Evolutionary conservation across 768 basidiomycete species (phyloP), one percentile per base, ranked within the genome.

Genomic region (Agaricus bisporus): DNA sequence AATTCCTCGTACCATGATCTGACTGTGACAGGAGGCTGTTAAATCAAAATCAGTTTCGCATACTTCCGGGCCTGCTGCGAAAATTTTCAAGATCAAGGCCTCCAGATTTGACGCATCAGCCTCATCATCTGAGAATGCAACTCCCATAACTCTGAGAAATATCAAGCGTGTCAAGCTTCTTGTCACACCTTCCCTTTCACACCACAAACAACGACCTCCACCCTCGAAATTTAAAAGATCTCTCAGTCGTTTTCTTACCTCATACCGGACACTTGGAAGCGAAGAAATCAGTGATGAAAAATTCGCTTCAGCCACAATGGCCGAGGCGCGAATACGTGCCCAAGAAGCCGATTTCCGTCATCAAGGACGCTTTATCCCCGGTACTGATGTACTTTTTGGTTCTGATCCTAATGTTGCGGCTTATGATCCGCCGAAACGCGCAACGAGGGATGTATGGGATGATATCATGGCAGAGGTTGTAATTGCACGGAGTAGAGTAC

Each of bases 81-180:
- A 29, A 37, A 18, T 20, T 37, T 12, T 18, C 11, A 28, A 57
- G 22, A 42, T 29, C 41, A 49, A 56, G 36, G 54, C 56, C 39
- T 51, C 55, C 43, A 41, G 46, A 37, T 45, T 56, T 32, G 28
- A 55, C 18, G 52, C 9, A 54, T 56, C 43, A 41, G 26, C 20
- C 20, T 15, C 15, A 8, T 18, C 38, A 42, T 32, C 38, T 42
- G 37, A n/a, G 42, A 35, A 49, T 17, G n/a, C 17, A 25, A 48
- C 56, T 9, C 28, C 53, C 17, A 51, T 59, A 5, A 59, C 62
- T 17, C 67, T 58, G 55, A 65, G 66, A n/a, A 69, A 70, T 28
- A 75, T 89, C 54, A 83, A 78, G 63, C 81, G 88, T 49, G 73
- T 90, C 45, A 80, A 76, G 60, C 72, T 87, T 53, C 76, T 88